A percentile compares a stretch with the other conserved stretches of the same genome.
These are phyloP conservation scores for Scutellaria minor DNA, from an alignment of 257 asterid species.

Conservation along the genomic window DNA sequence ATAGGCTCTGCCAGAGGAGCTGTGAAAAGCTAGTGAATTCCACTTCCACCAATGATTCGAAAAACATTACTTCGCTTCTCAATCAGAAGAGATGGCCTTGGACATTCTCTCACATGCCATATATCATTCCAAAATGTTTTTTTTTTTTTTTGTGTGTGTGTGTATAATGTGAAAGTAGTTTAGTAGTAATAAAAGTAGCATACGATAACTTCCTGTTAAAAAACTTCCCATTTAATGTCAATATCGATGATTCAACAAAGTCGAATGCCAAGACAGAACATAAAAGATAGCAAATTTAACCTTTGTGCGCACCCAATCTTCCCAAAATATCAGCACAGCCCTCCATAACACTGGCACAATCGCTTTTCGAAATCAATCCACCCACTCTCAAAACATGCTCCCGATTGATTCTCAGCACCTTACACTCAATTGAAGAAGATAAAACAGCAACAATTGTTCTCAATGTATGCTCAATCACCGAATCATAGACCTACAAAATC, in stretches of 20 bases:
- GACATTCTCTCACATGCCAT: neutral
- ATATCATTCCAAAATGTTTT: neutral
- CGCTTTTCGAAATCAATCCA: conserved; percentile 51
- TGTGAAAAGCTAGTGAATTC: neutral
- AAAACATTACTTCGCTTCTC: neutral
- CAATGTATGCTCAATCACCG: conserved; percentile 53
- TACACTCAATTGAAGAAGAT: conserved; percentile 61
- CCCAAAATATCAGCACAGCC: conserved; percentile 52
- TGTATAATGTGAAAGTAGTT: too few relatives aligned
- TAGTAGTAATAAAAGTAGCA: neutral
- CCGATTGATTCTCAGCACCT: conserved; percentile 42
- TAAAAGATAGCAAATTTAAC: conserved; percentile 34
- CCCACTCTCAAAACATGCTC: conserved; percentile 57
- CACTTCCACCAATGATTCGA: neutral
- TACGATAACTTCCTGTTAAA: neutral
- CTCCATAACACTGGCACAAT: conserved; percentile 49
- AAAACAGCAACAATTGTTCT: conserved; percentile 60
- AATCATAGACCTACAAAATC: conserved; percentile 58
- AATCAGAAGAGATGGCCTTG: neutral
- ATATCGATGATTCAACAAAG: neutral
- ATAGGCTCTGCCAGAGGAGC: neutral
- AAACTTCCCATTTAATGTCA: too few relatives aligned
- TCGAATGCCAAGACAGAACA: neutral
- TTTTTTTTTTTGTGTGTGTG: neutral
- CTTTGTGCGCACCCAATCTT: conserved; percentile 50